phyloP scores from a whole-genome alignment of 2,329 filamentous ascomycete species.

The Colletotrichum horii region DNA sequence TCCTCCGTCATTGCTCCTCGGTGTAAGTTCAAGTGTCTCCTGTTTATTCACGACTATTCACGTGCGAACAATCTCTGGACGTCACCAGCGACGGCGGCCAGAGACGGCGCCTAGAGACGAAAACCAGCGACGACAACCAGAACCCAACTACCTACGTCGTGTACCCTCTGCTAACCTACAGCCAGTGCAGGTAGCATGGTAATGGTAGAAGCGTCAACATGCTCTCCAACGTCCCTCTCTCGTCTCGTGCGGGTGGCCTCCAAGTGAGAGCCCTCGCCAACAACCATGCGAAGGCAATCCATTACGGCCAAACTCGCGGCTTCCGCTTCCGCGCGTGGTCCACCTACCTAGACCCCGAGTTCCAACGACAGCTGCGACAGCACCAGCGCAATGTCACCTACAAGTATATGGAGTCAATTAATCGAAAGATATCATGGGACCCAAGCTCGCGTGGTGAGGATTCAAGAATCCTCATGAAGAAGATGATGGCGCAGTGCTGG shows the following conservation, averaged over 20 bases:
- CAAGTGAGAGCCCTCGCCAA: conserved; percentile 14
- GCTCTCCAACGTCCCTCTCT: conserved; percentile 30
- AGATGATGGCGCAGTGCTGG: conserved; percentile 46
- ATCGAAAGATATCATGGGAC: conserved; percentile 52
- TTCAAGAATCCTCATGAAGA: conserved; percentile 42
- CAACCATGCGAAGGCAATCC: conserved; percentile 19
- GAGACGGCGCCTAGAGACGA: too few species aligned
- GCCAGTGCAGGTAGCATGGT: conserved; percentile 4
- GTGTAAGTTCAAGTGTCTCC: neutral
- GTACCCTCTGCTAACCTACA: neutral
- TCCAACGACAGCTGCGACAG: conserved; percentile 47
- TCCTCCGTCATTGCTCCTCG: neutral
- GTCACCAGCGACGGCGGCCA: neutral
- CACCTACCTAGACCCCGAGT: conserved; percentile 44
- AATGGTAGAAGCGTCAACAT: conserved; percentile 24
- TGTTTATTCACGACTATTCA: neutral
- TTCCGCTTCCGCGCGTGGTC: conserved; percentile 57
- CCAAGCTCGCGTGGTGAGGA: conserved; percentile 39
- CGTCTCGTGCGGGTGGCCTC: conserved; percentile 32
- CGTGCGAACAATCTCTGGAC: neutral
- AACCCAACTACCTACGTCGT: neutral
- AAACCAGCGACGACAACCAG: neutral
- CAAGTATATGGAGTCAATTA: conserved; percentile 50
- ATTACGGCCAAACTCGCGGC: conserved; percentile 45
- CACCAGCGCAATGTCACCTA: conserved; percentile 48